Evolutionary conservation across 2,329 filamentous ascomycete genomes (phyloP).

Genomic region (Ilyonectria robusta): DNA sequence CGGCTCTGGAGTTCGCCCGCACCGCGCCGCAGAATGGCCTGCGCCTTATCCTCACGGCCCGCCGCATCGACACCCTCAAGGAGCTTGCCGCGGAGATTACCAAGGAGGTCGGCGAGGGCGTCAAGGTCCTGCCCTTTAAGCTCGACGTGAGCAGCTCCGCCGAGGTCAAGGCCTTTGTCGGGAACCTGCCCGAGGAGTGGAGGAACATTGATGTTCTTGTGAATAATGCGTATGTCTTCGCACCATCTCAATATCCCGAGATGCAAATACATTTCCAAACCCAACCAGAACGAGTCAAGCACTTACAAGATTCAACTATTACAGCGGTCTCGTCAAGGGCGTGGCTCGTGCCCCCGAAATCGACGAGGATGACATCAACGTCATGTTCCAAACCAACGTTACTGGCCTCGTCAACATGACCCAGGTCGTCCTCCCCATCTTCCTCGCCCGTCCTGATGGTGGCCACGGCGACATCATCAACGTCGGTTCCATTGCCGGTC

Average conservation of each 20-base stretch:
- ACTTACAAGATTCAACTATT: conserved; percentile 23
- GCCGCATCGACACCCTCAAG: conserved; percentile 83
- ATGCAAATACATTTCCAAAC: neutral
- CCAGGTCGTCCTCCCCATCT: conserved; percentile 87
- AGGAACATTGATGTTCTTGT: conserved; percentile 89
- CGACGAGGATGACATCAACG: conserved; percentile 81
- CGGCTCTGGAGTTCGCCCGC: conserved; percentile 92
- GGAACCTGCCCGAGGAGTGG: conserved; percentile 83
- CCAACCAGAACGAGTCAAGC: neutral
- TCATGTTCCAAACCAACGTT: conserved; percentile 95
- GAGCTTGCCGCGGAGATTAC: conserved; percentile 83
- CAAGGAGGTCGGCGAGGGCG: conserved; percentile 81
- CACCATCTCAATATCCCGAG: neutral
- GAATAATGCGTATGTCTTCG: conserved; percentile 87
- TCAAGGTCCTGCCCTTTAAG: conserved; percentile 86
- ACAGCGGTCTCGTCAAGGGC: conserved; percentile 88
- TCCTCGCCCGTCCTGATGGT: conserved; percentile 81
- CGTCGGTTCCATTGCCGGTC: conserved; percentile 87
- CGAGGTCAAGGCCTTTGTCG: conserved; percentile 81
- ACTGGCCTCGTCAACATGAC: conserved; percentile 97
- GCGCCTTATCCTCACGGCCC: conserved; percentile 90
- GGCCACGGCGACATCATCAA: conserved; percentile 96
- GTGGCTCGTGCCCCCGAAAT: conserved; percentile 90
- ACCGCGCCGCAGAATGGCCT: conserved; percentile 83
- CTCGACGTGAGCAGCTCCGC: conserved; percentile 88